phyloP scores from a whole-genome alignment of 345 rosid genomes.

The Brassica rapa region DNA sequence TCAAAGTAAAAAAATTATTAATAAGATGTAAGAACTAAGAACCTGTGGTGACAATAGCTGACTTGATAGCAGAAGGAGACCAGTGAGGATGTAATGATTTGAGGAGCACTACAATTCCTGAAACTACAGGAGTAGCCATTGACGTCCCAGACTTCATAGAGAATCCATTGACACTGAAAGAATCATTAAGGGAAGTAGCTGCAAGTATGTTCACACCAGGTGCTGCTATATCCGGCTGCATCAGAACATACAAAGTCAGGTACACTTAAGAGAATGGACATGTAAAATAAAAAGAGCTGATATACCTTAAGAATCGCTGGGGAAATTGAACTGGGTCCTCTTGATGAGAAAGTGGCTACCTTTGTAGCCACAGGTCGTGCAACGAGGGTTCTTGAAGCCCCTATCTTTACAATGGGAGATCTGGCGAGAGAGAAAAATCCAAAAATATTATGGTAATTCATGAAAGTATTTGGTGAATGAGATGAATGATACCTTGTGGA shows the following conservation, averaged over 20 bases:
- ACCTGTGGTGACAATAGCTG: slow-evolving; percentile 54
- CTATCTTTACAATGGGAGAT: slow-evolving; percentile 13
- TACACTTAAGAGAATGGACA: neutral
- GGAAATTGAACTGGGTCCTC: slow-evolving; percentile 23
- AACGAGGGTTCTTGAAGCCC: slow-evolving; percentile 10
- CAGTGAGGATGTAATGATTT: slow-evolving; percentile 42
- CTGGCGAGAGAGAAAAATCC: neutral
- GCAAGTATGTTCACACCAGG: slow-evolving; percentile 46
- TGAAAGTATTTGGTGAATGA: neutral
- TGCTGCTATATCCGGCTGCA: slow-evolving; percentile 52
- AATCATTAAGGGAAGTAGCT: slow-evolving; percentile 29
- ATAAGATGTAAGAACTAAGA: slow-evolving; percentile 37
- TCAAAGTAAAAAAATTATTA: neutral
- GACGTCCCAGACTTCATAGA: slow-evolving; percentile 43
- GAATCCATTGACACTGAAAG: slow-evolving; percentile 3
- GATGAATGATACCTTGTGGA: slow-evolving; percentile 3
- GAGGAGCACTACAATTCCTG: slow-evolving; percentile 44
- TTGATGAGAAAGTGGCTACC: slow-evolving; percentile 27
- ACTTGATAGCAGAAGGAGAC: slow-evolving; percentile 51
- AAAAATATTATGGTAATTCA: neutral
- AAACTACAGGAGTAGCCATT: slow-evolving; percentile 43
- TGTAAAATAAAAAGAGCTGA: neutral
- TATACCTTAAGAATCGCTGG: slow-evolving; percentile 28
- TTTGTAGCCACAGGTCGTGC: slow-evolving; percentile 5
- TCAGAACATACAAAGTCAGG: neutral